Evolutionary conservation across 495 filamentous ascomycete species (phyloP), one percentile per base, ranked within the genome.

Genomic region (Xylaria palmicola): DNA sequence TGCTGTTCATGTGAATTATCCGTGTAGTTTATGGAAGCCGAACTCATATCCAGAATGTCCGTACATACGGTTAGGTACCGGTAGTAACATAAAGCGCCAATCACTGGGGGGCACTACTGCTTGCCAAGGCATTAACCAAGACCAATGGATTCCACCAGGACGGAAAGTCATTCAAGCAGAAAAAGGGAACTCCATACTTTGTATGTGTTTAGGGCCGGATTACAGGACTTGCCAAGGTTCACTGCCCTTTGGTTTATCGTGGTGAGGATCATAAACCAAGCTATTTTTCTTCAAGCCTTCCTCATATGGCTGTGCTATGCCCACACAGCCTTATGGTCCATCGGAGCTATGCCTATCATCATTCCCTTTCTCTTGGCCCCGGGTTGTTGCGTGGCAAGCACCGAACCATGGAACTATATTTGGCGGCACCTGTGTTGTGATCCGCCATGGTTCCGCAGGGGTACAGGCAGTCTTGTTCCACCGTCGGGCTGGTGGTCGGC

Each of bases 351-450:
- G 55, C 37, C 55, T 39, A 58, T 58, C 55, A 39, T 47, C 41
- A 58, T 58, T 49, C 43, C 43, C 29, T 56, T 56, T 56, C n/a
- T 56, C 53, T 56, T 56, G 53, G 53, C 53, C 27, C 2, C n/a
- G n/a, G n/a, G n/a, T n/a, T n/a, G n/a, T 44, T 22, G 3, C 10
- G 1, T 40, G 15, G 10, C 13, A 56, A 56, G 44, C 53, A 44
- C 39, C 10, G 27, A 24, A 44, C 19, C 29, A 8, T 17, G 53
- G 30, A 44, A 34, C 53, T 56, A 44, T 43, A 44, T 43, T 56
- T 56, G 39, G 53, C n/a, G 17, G 30, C 7, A 43, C 34, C 32
- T 44, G 39, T 15, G 1, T 44, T 56, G 24, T 40, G 30, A 41
- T 58, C 29, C 13, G 43, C 43, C 30, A 27, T 57, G 30, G 55